Base-by-base conservation (phyloP, 1,284 basidiomycete genomes). In the Rhodotorula sp. region DNA sequence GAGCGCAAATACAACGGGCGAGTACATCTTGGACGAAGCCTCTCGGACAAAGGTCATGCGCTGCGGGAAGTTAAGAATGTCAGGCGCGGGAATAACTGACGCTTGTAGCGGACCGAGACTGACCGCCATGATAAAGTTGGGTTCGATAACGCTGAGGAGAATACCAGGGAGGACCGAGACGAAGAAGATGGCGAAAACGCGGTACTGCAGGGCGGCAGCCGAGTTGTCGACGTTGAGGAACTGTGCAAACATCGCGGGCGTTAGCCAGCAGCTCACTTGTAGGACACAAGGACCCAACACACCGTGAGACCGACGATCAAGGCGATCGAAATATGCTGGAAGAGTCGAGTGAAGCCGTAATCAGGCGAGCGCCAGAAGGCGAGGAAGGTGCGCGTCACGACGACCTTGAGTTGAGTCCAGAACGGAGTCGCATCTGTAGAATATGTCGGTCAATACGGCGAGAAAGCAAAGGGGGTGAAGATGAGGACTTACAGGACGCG, bases 291-390 rank as follows among this genome's bases (percentile, higher is more conserved):
- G 56, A 62, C 88, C 87, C 14, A 42, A 6, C 55, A 44, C 45
- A 62, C 60, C 5, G 91, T 90, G 63, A 97, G 83, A 42, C 89
- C 89, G 67, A 93, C 85, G 79, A 90, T 87, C 6, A 95, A 82
- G 14, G 90, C 89, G 71, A 95, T 89, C 78, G 66, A 59, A 55
- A 74, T 68, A 59, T 75, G 74, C 53, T 71, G 74, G 66, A 75
- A 89, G 87, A 12, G 62, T 2, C 75, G 69, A 14, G 75, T 72
- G 53, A 69, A 73, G 10, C 67, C 71, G 78, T 92, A 93, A 74
- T 93, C 87, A 0, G 90, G 87, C 24, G 87, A 91, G 68, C 93
- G 84, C 90, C 90, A 95, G 45, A 93, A 84, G 4, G 91, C 87
- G 33, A 84, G 79, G 79, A 89, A 88, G 78, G 93, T 93, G 62